Conservation (phyloP, 140 eudicot species). For the Anethum foeniculum region DNA sequence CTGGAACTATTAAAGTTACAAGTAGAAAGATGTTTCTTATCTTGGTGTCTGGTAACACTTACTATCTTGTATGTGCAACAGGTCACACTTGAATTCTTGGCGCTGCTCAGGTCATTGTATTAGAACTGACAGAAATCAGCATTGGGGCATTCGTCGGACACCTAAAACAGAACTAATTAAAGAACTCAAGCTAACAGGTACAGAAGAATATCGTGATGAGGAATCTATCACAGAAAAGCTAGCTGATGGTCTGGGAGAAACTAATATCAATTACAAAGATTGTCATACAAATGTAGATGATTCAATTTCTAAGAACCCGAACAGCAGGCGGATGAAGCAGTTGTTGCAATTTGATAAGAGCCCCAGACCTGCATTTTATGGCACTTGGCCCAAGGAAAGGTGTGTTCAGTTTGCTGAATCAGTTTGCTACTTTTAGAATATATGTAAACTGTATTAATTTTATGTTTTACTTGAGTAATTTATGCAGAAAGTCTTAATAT, state of each 20-base stretch:
- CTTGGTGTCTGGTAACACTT: conserved; percentile 3
- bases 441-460: background rate
- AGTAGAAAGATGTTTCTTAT: background rate
- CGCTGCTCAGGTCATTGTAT: conserved; percentile 33
- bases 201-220: conserved; percentile 37
- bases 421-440: background rate
- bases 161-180: conserved; percentile 67
- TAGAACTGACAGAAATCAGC: conserved; percentile 34
- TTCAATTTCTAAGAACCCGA: conserved; percentile 20
- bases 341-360: conserved; percentile 90
- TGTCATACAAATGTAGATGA: conserved; percentile 24
- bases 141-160: conserved; percentile 68
- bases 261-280: conserved; percentile 22
- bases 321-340: conserved; percentile 37
- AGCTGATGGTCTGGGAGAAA: conserved; percentile 49
- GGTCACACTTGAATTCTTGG: conserved; percentile 76
- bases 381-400: conserved; percentile 88
- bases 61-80: conserved; percentile 22
- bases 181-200: conserved; percentile 67
- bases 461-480: background rate
- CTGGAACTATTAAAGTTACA: background rate
- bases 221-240: conserved; percentile 30
- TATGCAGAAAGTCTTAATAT: background rate
- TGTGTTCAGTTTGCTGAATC: conserved; percentile 12
- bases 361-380: conserved; percentile 93